Conservation (phyloP, 805 yeast genomes). For the Barnettozyma sucrosica region DNA sequence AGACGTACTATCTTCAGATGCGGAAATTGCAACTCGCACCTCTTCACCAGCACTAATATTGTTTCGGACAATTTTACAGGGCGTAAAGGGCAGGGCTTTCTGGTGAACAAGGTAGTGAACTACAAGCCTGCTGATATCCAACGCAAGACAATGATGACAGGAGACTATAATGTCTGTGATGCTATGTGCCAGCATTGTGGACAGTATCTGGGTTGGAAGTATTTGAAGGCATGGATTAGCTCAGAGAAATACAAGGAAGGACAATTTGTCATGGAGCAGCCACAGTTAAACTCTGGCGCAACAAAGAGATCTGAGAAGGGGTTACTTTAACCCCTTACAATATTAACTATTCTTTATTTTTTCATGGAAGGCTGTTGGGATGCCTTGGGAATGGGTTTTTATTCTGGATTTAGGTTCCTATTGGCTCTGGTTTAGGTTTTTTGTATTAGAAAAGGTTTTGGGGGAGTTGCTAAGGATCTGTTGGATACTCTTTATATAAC, state of each 20-base stretch:
- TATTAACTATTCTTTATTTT: neutral
- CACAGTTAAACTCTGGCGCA: slow-evolving; percentile 8
- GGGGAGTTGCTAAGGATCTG: neutral
- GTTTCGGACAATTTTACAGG: slow-evolving; percentile 42
- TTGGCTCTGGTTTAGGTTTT: neutral
- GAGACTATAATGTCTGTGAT: slow-evolving; percentile 51
- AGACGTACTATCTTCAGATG: slow-evolving; percentile 19
- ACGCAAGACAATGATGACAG: slow-evolving; percentile 52
- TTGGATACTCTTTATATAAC: neutral
- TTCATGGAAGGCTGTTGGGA: neutral
- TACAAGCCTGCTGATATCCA: slow-evolving; percentile 32
- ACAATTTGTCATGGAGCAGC: slow-evolving; percentile 39
- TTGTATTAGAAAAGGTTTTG: neutral
- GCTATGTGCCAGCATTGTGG: slow-evolving; percentile 51
- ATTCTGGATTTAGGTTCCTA: neutral
- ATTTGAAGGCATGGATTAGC: slow-evolving; percentile 40
- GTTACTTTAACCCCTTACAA: neutral
- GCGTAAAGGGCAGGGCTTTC: slow-evolving; percentile 49
- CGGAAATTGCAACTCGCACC: slow-evolving; percentile 16
- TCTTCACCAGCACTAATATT: slow-evolving; percentile 17
- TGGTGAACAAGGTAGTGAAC: slow-evolving; percentile 45
- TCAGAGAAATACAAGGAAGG: slow-evolving; percentile 57
- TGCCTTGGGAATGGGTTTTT: neutral
- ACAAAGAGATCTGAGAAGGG: neutral
- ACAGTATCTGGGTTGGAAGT: slow-evolving; percentile 57